Percentiles rank a stretch among this genome's conserved stretches.
Evolutionary conservation across 139 green algal genomes (phyloP).

Genomic region (Closterium sp.): DNA sequence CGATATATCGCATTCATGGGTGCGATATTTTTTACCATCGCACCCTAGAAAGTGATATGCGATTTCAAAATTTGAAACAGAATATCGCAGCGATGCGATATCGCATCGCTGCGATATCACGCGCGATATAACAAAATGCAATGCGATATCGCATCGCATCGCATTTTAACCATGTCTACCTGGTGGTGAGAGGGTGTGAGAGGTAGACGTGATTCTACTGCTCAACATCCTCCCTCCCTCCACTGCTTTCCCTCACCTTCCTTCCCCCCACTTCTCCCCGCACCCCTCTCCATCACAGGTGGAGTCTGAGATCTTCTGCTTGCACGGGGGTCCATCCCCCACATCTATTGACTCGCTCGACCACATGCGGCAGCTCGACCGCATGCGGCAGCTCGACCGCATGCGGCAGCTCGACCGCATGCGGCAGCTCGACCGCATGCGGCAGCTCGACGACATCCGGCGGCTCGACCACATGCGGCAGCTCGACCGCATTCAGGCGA

Average conservation of each 20-base stretch:
- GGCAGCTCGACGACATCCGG: conserved; percentile 85
- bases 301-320: conserved; percentile 88
- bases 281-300: background rate
- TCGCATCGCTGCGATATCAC: no score
- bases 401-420: conserved; percentile 87
- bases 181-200: no score
- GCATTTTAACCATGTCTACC: no score
- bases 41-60: no score
- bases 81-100: no score
- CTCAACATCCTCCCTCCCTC: background rate
- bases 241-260: background rate
- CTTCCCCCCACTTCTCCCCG: no score
- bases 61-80: no score
- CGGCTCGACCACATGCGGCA: conserved; percentile 90
- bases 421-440: conserved; percentile 79
- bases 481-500: conserved; percentile 91
- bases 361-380: conserved; percentile 87
- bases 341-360: conserved; percentile 96
- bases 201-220: background rate
- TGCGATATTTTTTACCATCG: no score
- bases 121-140: no score
- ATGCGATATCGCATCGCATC: no score
- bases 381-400: no score
- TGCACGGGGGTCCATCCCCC: conserved; percentile 88
- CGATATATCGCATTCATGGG: no score